Evolutionary conservation across 495 filamentous ascomycete genomes (phyloP), one percentile per base, ranked within the genome.

Genomic region (Neurospora sp.): DNA sequence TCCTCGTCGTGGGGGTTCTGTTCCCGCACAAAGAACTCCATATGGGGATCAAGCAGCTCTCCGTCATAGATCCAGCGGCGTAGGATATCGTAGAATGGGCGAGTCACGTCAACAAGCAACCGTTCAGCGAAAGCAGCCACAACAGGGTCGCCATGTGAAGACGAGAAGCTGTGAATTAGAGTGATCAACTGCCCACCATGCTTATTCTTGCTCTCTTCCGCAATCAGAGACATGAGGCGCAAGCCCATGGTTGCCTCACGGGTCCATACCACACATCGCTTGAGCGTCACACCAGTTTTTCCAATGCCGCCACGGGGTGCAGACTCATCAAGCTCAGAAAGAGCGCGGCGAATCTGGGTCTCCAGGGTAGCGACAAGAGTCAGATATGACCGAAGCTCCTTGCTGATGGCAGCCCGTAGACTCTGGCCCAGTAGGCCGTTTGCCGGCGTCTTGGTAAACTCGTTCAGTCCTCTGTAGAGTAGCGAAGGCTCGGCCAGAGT

Each of bases 11-110:
- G 77, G 18, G 78, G 75, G 14, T 78, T 79, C 75, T 94, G 92
- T 79, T 97, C 94, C 41, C 89, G 89, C 37, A 99, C 94, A 77
- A 98, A 98, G 81, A 99, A 99, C 77, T 99, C 96, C 39, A 91
- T 87, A 77, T 96, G 97, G 9, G 96, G 96, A 83, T 99, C 96
- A 18, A 92, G 94, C 23, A 99, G 88, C 83, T 99, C 96, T 71
- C 96, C 96, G 79, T 98, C 95, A 79, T 98, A 99, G 70, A 98
- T 97, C 96, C 96, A 99, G 74, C 92, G 90, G 70, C 94, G 90
- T 72, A 98, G 87, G 88, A 98, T 98, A 75, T 95, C 92, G 80
- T 99, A 99, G 79, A 98, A 99, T 3, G 96, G 96, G 46, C 92
- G 87, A n/a, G 96, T 99, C 40, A 98, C 89, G 78, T 93, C 92